Evolutionary conservation across 2,329 filamentous ascomycete genomes (phyloP).

Genomic region (Alternaria sp.): DNA sequence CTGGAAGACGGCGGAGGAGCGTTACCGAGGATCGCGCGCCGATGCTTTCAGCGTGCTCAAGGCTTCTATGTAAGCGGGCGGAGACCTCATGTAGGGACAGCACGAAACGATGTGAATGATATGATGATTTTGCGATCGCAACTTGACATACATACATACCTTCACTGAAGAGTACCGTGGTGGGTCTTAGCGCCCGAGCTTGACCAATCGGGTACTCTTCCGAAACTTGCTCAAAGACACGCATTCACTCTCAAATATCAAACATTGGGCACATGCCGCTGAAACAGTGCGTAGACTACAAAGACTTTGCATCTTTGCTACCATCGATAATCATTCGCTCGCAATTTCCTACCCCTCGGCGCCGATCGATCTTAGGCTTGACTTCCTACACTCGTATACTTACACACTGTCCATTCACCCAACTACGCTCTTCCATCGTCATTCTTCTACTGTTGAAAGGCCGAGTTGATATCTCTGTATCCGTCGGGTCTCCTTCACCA

Average conservation of each 20-base stretch:
- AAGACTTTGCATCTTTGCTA: not conserved
- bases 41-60: slow-evolving; percentile 50
- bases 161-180: slow-evolving; percentile 26
- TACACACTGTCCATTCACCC: not conserved
- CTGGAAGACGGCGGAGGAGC: slow-evolving; percentile 73
- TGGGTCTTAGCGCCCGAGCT: slow-evolving; percentile 21
- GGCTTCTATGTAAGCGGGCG: slow-evolving; percentile 36
- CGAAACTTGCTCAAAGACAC: slow-evolving; percentile 48
- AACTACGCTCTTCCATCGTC: not conserved
- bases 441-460: not conserved
- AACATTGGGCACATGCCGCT: not conserved
- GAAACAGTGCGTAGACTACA: not conserved
- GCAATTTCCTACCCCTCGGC: not conserved
- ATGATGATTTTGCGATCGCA: not conserved
- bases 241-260: slow-evolving; percentile 32
- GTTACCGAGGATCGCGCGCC: slow-evolving; percentile 59
- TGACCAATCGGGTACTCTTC: slow-evolving; percentile 39
- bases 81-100: not conserved
- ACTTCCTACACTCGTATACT: not conserved
- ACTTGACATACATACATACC: not conserved
- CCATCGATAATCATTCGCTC: not conserved
- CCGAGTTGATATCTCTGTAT: not conserved
- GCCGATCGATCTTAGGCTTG: not conserved
- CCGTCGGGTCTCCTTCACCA: not conserved
- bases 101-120: not conserved